Conservation (phyloP, 768 basidiomycete genomes). For the Boletus vermiculosoides region DNA sequence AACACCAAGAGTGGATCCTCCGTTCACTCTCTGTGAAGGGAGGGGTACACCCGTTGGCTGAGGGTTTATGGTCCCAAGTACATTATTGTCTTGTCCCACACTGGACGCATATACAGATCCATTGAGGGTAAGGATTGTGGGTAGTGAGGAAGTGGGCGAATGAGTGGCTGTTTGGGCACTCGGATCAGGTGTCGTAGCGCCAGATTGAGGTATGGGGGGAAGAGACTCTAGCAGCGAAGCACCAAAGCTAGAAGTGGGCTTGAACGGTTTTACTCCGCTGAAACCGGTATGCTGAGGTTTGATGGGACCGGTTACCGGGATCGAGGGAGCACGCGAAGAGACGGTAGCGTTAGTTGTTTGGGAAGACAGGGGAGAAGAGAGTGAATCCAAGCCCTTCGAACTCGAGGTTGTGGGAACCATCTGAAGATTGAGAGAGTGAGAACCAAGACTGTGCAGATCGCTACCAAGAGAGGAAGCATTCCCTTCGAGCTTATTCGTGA, state of each 20-base stretch:
- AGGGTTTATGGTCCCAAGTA: slow-evolving; percentile 30
- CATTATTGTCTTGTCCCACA: slow-evolving; percentile 18
- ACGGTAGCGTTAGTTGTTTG: slow-evolving; percentile 51
- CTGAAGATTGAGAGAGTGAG: slow-evolving; percentile 30
- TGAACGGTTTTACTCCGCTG: slow-evolving; percentile 74
- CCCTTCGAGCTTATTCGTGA: slow-evolving; percentile 36
- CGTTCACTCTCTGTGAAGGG: slow-evolving; percentile 12
- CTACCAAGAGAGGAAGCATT: neutral
- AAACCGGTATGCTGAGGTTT: slow-evolving; percentile 51
- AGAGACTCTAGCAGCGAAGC: slow-evolving; percentile 69
- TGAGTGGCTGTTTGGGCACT: slow-evolving; percentile 12
- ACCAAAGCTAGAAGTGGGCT: slow-evolving; percentile 79
- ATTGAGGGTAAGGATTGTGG: slow-evolving; percentile 15
- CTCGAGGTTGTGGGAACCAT: slow-evolving; percentile 38
- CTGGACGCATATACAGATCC: slow-evolving; percentile 11
- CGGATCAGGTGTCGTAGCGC: slow-evolving; percentile 45
- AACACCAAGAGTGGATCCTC: slow-evolving; percentile 39
- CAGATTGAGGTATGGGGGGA: slow-evolving; percentile 69
- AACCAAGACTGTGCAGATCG: slow-evolving; percentile 16
- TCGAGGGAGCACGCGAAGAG: slow-evolving; percentile 34
- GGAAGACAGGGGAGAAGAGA: slow-evolving; percentile 45
- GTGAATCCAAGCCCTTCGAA: slow-evolving; percentile 47
- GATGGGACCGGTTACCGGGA: slow-evolving; percentile 32
- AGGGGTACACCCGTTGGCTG: slow-evolving; percentile 33
- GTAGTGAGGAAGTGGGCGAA: slow-evolving; percentile 26